A percentile compares a stretch with the other conserved stretches of the same genome.
Conservation (phyloP, 495 filamentous ascomycete genomes). For the Penicillium steckii region DNA sequence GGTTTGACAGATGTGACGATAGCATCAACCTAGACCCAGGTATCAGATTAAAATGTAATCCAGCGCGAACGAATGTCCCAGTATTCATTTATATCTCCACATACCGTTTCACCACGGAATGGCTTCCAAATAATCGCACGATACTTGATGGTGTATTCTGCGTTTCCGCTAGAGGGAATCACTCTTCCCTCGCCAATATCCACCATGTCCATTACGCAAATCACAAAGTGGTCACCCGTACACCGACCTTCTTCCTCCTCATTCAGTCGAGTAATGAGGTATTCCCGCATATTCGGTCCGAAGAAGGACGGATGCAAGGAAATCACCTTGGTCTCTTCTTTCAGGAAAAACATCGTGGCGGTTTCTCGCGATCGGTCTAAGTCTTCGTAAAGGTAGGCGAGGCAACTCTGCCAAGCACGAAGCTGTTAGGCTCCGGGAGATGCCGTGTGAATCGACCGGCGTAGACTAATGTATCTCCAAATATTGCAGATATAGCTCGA, state of each 20-base stretch:
- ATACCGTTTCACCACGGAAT: constrained; percentile 93
- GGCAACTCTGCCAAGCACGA: background rate
- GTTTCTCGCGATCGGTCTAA: constrained; percentile 1
- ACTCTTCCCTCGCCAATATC: constrained; percentile 91
- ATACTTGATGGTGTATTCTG: constrained; percentile 93
- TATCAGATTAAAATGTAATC: constrained; percentile 15
- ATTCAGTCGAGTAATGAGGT: constrained; percentile 80
- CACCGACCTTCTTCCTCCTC: constrained; percentile 92
- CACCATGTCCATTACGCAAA: constrained; percentile 92
- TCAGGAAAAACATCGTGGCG: constrained; percentile 87
- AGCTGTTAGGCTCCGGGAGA: background rate
- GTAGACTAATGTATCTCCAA: no score
- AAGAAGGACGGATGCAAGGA: constrained; percentile 97
- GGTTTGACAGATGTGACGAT: constrained; percentile 86
- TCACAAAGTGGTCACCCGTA: constrained; percentile 90
- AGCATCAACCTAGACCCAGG: constrained; percentile 72
- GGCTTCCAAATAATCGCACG: constrained; percentile 96
- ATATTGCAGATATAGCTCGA: background rate
- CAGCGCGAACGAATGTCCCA: constrained; percentile 65
- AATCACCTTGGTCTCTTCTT: constrained; percentile 89
- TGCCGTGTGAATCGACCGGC: background rate
- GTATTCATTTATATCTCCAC: constrained; percentile 53
- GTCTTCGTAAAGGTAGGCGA: background rate
- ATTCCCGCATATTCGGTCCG: constrained; percentile 82
- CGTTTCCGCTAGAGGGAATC: constrained; percentile 81